Evolutionary conservation across 257 asterid genomes (phyloP).

Genomic region (Solanum etuberosum): DNA sequence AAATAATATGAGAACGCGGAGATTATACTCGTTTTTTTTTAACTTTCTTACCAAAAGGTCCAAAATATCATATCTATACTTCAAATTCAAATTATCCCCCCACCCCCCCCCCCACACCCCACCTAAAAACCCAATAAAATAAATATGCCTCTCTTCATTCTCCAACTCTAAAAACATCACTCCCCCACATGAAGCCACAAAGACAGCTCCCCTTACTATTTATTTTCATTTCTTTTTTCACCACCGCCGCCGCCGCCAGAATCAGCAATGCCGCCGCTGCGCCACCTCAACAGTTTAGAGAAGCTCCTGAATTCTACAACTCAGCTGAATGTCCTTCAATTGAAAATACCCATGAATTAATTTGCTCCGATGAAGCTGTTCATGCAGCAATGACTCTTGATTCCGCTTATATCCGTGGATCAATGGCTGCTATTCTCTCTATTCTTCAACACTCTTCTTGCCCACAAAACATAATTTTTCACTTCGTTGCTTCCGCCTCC

Average conservation of each 20-base stretch:
- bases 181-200: conserved; percentile 2
- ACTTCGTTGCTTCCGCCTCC: conserved; percentile 62
- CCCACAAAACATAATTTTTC: conserved; percentile 65
- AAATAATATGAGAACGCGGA: no score
- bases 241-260: neutral
- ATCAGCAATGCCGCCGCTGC: neutral
- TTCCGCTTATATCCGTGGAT: conserved; percentile 72
- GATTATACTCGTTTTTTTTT: no score
- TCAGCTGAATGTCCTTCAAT: conserved; percentile 47
- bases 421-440: conserved; percentile 85
- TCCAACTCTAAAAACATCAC: neutral
- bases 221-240: neutral
- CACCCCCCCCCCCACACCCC: neutral
- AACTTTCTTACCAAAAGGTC: neutral
- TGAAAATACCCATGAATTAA: neutral
- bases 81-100: conserved; percentile 23
- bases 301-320: conserved; percentile 88
- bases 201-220: neutral
- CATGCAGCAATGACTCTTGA: conserved; percentile 92
- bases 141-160: neutral
- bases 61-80: conserved; percentile 5
- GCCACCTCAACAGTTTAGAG: conserved; percentile 35
- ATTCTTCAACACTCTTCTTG: conserved; percentile 80
- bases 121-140: neutral
- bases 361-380: conserved; percentile 45